Evolutionary conservation across 2,329 filamentous ascomycete genomes (phyloP), one percentile per base, ranked within the genome.

Genomic region (Berkeleyomyces rouxiae): DNA sequence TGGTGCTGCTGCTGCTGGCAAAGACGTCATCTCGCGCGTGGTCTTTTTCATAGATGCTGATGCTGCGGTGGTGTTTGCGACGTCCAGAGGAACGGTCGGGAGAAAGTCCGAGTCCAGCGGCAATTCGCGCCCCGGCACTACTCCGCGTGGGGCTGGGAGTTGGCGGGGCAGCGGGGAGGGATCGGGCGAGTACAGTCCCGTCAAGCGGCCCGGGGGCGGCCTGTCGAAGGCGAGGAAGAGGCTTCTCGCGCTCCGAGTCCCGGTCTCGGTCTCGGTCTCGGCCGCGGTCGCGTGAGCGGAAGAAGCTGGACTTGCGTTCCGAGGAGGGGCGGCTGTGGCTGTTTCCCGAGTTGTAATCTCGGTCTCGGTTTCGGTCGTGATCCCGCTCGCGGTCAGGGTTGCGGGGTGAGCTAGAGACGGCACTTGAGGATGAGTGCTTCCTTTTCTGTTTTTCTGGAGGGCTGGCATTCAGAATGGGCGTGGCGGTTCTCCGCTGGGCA

Each of bases 191-290:
- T 51, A 60, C 40, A 62, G 39, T 11, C 63, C 63, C 44, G 63
- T 64, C 9, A 64, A 44, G 49, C 63, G 59, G 46, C 63, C 63
- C 63, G 37, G 40, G 7, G 63, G 63, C 7, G 63, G 63, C 13
- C 59, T 53, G 44, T 64, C 63, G 63, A 64, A 64, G 7, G 59
- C 63, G 36, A 64, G 44, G 36, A 64, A 61, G 23, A 64, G 53
- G 43, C 63, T 64, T 59, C 63, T 64, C 59, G 33, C 53, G 60
- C 63, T 64, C 63, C 59, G 51, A 23, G 46, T 60, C 37, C 40
- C 47, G 60, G 60, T 43, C 40, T 37, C 60, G 37, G 60, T 16
- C 44, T 59, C 51, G 44, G 36, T 59, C 55, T 6, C 61, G 51
- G 16, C 57, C 47, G 13, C 61, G 46, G 44, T 58, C 58, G 36